Conservation (phyloP, 495 filamentous ascomycete genomes). For the Friedmanniomyces endolithicus region DNA sequence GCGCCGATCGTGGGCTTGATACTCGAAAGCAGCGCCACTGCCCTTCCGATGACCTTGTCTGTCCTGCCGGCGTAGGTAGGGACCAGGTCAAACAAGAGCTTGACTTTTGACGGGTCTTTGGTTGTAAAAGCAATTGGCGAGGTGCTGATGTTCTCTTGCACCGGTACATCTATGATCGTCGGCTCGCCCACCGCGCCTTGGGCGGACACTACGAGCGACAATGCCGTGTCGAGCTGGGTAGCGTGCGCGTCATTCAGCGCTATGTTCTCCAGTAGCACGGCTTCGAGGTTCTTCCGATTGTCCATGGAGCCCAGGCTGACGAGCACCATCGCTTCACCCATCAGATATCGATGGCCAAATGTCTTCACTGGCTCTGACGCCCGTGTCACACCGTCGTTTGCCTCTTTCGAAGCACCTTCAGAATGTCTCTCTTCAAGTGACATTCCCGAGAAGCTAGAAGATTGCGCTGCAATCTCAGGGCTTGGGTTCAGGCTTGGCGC, state of each 20-base stretch:
- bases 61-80: slow-evolving; percentile 92
- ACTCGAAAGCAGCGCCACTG: slow-evolving; percentile 75
- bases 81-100: slow-evolving; percentile 86
- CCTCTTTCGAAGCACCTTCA: slow-evolving; percentile 32
- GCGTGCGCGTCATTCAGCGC: slow-evolving; percentile 76
- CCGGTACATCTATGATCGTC: slow-evolving; percentile 78
- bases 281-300: slow-evolving; percentile 56
- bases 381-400: slow-evolving; percentile 27
- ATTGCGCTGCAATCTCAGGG: slow-evolving; percentile 16
- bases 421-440: slow-evolving; percentile 45
- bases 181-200: slow-evolving; percentile 74
- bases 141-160: slow-evolving; percentile 84
- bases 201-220: slow-evolving; percentile 87
- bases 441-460: background rate
- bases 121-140: slow-evolving; percentile 85
- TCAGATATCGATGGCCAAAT: slow-evolving; percentile 92
- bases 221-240: slow-evolving; percentile 83
- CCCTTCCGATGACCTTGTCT: slow-evolving; percentile 79
- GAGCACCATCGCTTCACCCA: slow-evolving; percentile 72
- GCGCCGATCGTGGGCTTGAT: slow-evolving; percentile 70
- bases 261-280: slow-evolving; percentile 82
- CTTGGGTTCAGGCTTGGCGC: slow-evolving; percentile 36
- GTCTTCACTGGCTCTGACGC: slow-evolving; percentile 70
- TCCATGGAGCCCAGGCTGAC: slow-evolving; percentile 93
- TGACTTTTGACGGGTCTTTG: slow-evolving; percentile 63